Evolutionary conservation across 1,284 basidiomycete species (phyloP).

Genomic region (Irpex rosettiformis): DNA sequence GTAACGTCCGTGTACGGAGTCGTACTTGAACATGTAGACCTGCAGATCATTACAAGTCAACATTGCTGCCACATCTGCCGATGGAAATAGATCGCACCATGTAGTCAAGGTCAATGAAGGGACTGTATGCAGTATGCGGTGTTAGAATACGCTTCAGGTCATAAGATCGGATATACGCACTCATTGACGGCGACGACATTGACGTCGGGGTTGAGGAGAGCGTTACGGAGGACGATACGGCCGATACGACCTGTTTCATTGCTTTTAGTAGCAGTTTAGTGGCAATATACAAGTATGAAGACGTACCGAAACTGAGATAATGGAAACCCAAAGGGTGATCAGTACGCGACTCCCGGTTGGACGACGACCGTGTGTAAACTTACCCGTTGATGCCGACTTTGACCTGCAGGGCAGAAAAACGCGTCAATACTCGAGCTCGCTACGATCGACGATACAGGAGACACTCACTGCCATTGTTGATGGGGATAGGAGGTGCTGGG

Average conservation of each 20-base stretch:
- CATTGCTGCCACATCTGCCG: not conserved
- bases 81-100: conserved; percentile 55
- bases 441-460: not conserved
- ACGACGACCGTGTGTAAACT: conserved; percentile 10
- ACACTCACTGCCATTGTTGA: conserved; percentile 13
- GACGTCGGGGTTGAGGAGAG: conserved; percentile 74
- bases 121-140: conserved; percentile 41
- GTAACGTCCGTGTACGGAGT: conserved; percentile 97
- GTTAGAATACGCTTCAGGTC: conserved; percentile 12
- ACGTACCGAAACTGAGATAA: conserved; percentile 75
- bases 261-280: not conserved
- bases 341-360: conserved; percentile 13
- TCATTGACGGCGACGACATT: conserved; percentile 90
- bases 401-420: conserved; percentile 37
- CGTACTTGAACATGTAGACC: conserved; percentile 99
- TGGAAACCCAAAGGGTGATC: conserved; percentile 14
- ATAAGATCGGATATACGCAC: conserved; percentile 42
- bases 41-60: conserved; percentile 23
- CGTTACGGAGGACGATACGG: conserved; percentile 97
- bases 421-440: not conserved
- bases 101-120: conserved; percentile 95
- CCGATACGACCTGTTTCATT: conserved; percentile 79
- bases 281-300: not conserved
- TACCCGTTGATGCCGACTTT: conserved; percentile 95
- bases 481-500: conserved; percentile 5